Conservation (phyloP, 768 basidiomycete species). For the Lentinula guzmanii region DNA sequence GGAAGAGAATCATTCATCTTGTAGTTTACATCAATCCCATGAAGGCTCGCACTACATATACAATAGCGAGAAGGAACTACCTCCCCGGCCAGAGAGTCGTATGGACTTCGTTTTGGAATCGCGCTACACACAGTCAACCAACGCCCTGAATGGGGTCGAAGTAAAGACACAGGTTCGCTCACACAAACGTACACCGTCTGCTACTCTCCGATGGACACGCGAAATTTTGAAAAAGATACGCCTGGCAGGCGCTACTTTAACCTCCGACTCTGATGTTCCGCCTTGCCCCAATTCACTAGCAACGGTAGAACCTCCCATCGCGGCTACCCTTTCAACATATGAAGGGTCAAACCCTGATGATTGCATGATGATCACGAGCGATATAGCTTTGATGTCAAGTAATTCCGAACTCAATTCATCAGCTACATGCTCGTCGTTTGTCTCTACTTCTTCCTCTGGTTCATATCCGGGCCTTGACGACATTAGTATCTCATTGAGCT, state of each 20-base stretch:
- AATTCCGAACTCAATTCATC: background rate
- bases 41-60: background rate
- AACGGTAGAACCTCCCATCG: background rate
- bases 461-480: constrained; percentile 12
- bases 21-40: no score
- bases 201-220: constrained; percentile 3
- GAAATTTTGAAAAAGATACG: constrained; percentile 3
- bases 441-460: constrained; percentile 8
- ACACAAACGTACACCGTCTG: background rate
- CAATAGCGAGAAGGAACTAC: background rate
- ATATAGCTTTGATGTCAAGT: background rate
- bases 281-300: background rate
- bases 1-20: background rate
- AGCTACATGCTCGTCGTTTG: background rate
- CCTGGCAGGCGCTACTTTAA: background rate
- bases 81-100: background rate
- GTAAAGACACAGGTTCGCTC: background rate
- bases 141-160: background rate
- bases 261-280: background rate
- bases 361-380: background rate
- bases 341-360: background rate
- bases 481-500: background rate
- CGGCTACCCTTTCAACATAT: background rate
- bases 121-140: background rate
- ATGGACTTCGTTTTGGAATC: background rate